A percentile compares a stretch with the other conserved stretches of the same genome.
phyloP scores from a whole-genome alignment of 2,329 filamentous ascomycete genomes.

The Phyllosticta ampelicida region DNA sequence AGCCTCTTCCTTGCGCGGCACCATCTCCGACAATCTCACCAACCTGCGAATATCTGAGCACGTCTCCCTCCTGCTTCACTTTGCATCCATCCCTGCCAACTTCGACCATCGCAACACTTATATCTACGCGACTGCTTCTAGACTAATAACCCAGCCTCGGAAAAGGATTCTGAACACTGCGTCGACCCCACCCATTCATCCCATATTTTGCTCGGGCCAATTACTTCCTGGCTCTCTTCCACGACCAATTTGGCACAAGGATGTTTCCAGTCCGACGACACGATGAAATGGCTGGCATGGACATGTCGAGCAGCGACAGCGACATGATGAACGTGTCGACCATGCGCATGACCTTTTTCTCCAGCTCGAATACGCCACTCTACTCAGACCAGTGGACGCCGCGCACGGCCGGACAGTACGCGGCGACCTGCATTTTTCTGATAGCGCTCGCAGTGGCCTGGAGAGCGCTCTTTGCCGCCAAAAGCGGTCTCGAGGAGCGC shows the following conservation, averaged over 20 bases:
- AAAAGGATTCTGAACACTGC: not conserved
- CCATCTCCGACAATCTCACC: not conserved
- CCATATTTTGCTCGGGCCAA: not conserved
- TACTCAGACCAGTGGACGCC: slow-evolving; percentile 68
- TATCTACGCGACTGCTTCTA: not conserved
- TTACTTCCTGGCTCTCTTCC: not conserved
- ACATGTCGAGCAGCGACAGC: slow-evolving; percentile 13
- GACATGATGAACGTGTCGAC: slow-evolving; percentile 24
- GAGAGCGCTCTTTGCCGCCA: slow-evolving; percentile 61
- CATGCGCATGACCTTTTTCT: slow-evolving; percentile 56
- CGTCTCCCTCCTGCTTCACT: not conserved
- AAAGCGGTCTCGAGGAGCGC: slow-evolving; percentile 48
- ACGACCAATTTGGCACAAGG: not conserved
- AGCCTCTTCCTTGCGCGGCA: not conserved
- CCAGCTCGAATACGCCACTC: slow-evolving; percentile 49
- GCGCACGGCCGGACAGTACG: slow-evolving; percentile 57
- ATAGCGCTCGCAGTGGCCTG: slow-evolving; percentile 62
- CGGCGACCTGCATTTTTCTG: slow-evolving; percentile 85
- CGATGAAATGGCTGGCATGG: slow-evolving; percentile 5
- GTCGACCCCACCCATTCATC: not conserved
- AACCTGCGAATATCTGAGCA: not conserved
- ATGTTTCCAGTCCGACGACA: slow-evolving; percentile 2
- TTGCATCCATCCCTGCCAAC: not conserved
- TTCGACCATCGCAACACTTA: not conserved
- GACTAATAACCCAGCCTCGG: not conserved